phyloP scores from a whole-genome alignment of 192 early-diverging fungal genomes.

The Coemansia sp. region DNA sequence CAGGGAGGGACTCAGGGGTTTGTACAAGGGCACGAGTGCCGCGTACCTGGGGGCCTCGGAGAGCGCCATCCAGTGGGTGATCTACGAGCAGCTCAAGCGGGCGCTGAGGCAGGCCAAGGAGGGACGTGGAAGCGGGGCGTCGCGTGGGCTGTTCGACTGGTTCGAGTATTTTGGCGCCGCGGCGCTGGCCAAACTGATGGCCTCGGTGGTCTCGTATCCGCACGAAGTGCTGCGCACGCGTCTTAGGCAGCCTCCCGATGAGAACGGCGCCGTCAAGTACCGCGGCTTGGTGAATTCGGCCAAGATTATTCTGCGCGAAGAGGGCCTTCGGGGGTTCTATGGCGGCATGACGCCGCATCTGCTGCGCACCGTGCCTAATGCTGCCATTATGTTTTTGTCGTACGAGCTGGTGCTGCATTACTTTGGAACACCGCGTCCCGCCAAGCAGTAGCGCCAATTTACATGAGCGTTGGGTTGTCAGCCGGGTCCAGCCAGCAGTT shows the following conservation, averaged over 20 bases:
- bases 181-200: constrained; percentile 80
- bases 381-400: constrained; percentile 89
- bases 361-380: constrained; percentile 93
- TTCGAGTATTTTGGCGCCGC: constrained; percentile 80
- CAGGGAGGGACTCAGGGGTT: constrained; percentile 77
- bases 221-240: constrained; percentile 95
- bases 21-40: constrained; percentile 90
- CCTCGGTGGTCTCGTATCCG: constrained; percentile 87
- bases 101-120: constrained; percentile 16
- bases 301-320: constrained; percentile 64
- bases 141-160: constrained; percentile 54
- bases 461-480: too few species aligned
- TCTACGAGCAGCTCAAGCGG: constrained; percentile 91
- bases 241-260: constrained; percentile 75
- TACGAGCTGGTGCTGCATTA: constrained; percentile 72
- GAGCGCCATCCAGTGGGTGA: constrained; percentile 91
- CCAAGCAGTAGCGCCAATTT: background rate
- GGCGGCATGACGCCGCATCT: constrained; percentile 95
- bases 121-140: background rate
- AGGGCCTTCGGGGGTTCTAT: constrained; percentile 84
- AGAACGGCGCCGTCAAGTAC: constrained; percentile 69
- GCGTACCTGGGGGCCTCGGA: constrained; percentile 87
- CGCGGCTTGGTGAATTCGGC: constrained; percentile 63
- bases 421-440: constrained; percentile 25
- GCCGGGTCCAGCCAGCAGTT: too few species aligned